These are phyloP conservation scores for Malassezia dermatis DNA, from an alignment of 1,284 basidiomycete species.

Conservation along the genomic window DNA sequence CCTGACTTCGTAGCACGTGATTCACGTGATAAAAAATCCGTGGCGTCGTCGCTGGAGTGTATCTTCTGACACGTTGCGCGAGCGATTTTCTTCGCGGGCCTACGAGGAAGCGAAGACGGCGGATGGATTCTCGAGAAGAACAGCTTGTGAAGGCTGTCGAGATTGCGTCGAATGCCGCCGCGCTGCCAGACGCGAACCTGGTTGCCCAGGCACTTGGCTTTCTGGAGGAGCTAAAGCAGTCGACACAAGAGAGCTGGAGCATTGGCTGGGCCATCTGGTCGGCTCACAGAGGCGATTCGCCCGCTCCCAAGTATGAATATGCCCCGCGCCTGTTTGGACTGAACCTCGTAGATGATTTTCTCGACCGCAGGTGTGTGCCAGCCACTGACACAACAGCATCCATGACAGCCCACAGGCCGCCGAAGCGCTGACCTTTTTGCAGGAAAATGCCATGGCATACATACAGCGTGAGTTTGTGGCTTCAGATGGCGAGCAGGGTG, in stretches of 20 bases:
- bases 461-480: constrained; percentile 39
- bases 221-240: constrained; percentile 16
- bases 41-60: background rate
- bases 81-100: background rate
- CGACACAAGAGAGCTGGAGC: constrained; percentile 63
- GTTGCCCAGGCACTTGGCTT: constrained; percentile 13
- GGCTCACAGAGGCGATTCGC: constrained; percentile 53
- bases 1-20: background rate
- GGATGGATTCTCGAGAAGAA: constrained; percentile 13
- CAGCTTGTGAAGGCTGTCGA: constrained; percentile 18
- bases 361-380: constrained; percentile 64
- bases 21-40: constrained; percentile 10
- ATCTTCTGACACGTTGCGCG: background rate
- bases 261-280: constrained; percentile 43
- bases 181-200: constrained; percentile 5
- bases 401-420: constrained; percentile 20
- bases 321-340: constrained; percentile 75
- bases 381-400: constrained; percentile 3
- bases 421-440: constrained; percentile 35
- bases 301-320: constrained; percentile 57
- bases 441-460: constrained; percentile 37
- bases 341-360: constrained; percentile 71
- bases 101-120: background rate
- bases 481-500: constrained; percentile 31
- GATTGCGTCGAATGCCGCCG: constrained; percentile 17